phyloP scores from a whole-genome alignment of 1,284 basidiomycete genomes.

The Apiotrichum laibachii region DNA sequence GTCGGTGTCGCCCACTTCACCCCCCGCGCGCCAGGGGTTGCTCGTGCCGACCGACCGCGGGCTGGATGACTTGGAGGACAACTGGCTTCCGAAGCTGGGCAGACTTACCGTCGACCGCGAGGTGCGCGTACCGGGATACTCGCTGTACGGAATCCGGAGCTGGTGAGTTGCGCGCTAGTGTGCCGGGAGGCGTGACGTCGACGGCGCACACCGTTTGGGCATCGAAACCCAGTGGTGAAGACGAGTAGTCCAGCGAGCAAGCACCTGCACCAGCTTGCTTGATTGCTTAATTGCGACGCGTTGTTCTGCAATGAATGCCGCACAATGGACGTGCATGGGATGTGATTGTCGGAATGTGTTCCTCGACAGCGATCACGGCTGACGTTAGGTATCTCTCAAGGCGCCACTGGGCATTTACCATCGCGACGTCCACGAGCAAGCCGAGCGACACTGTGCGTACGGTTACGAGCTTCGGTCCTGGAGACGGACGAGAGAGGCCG shows the following conservation, averaged over 20 bases:
- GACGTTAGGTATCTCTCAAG: conserved; percentile 42
- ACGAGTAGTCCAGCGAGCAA: too few species aligned
- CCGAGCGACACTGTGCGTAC: conserved; percentile 38
- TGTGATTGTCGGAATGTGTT: too few species aligned
- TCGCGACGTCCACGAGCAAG: conserved; percentile 46
- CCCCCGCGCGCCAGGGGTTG: conserved; percentile 7
- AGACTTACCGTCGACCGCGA: conserved; percentile 37
- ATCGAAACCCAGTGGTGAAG: too few species aligned
- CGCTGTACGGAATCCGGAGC: conserved; percentile 40
- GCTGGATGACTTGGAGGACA: conserved; percentile 39
- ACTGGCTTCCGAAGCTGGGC: conserved; percentile 39
- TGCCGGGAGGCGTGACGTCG: background rate
- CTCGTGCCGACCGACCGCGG: conserved; percentile 43
- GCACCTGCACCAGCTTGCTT: too few species aligned
- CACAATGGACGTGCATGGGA: too few species aligned
- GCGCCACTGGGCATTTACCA: conserved; percentile 43
- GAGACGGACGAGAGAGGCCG: background rate
- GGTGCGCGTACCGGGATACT: conserved; percentile 38
- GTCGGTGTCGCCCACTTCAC: background rate
- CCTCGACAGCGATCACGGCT: background rate
- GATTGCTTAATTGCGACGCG: too few species aligned
- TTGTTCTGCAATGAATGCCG: too few species aligned
- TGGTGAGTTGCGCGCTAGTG: conserved; percentile 32
- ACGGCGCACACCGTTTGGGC: too few species aligned
- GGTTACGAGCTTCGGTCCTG: background rate